phyloP scores from a whole-genome alignment of 2,329 filamentous ascomycete species.

The Neofusicoccum kwambonambiense region DNA sequence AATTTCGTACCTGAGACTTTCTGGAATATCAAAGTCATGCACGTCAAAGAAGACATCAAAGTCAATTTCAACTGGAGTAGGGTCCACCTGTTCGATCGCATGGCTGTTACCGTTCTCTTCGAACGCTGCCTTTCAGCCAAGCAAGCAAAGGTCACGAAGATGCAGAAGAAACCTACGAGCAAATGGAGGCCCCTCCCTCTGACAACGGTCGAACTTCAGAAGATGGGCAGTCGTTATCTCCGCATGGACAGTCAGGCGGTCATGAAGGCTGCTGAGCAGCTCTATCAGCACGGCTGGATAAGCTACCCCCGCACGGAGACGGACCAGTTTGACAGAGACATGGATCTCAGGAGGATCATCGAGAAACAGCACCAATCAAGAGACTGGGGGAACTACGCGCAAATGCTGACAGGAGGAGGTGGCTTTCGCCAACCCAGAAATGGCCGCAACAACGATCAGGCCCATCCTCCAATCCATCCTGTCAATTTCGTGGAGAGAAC shows the following conservation, averaged over 20 bases:
- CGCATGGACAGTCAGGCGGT: conserved; percentile 88
- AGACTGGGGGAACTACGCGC: conserved; percentile 79
- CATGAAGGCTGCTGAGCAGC: conserved; percentile 79
- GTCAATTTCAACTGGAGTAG: conserved; percentile 84
- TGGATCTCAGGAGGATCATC: conserved; percentile 76
- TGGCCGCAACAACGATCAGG: conserved; percentile 90
- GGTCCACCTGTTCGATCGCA: conserved; percentile 82
- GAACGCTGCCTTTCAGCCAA: conserved; percentile 79
- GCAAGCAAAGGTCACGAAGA: conserved; percentile 75
- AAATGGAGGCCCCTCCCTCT: conserved; percentile 93
- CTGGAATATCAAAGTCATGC: conserved; percentile 85
- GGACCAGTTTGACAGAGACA: conserved; percentile 87
- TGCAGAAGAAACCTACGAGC: conserved; percentile 85
- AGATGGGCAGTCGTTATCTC: conserved; percentile 85
- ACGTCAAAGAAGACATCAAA: conserved; percentile 72
- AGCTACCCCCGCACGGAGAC: conserved; percentile 98
- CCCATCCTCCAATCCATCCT: conserved; percentile 95
- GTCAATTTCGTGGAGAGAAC: conserved; percentile 73
- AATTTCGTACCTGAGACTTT: conserved; percentile 92
- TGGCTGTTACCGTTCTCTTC: conserved; percentile 75
- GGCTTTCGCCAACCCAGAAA: conserved; percentile 78
- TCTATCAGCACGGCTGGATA: conserved; percentile 95
- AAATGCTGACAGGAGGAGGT: conserved; percentile 68
- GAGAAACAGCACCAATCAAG: conserved; percentile 78
- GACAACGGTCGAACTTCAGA: conserved; percentile 94